Conservation (phyloP, 2,329 filamentous ascomycete genomes). For the Penicillium sp. region DNA sequence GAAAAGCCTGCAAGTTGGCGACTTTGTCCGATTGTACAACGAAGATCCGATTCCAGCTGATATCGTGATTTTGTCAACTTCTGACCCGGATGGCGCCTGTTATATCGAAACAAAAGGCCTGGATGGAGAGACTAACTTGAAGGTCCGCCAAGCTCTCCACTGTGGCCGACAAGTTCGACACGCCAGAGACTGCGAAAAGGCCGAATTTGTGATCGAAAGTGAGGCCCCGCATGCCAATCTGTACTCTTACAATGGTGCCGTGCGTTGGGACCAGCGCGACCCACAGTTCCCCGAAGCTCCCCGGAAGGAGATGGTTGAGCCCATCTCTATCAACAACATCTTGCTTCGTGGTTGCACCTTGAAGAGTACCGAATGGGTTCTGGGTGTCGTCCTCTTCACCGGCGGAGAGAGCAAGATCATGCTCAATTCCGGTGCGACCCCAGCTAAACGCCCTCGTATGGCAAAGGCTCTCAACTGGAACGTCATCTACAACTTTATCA, state of each 20-base stretch:
- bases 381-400: constrained; percentile 91
- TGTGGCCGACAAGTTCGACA: constrained; percentile 81
- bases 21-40: constrained; percentile 95
- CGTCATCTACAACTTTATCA: constrained; percentile 91
- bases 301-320: constrained; percentile 79
- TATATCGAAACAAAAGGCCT: constrained; percentile 98
- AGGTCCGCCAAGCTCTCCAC: constrained; percentile 86
- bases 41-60: constrained; percentile 95
- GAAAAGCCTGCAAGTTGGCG: constrained; percentile 93
- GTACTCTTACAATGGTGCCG: constrained; percentile 89
- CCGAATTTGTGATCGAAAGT: constrained; percentile 85
- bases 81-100: constrained; percentile 89
- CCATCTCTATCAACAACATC: constrained; percentile 92
- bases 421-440: constrained; percentile 95
- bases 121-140: constrained; percentile 96
- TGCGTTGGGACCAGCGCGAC: constrained; percentile 79
- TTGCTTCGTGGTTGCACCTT: constrained; percentile 90
- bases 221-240: constrained; percentile 90
- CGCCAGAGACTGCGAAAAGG: constrained; percentile 85
- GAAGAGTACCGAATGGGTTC: constrained; percentile 92
- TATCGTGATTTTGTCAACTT: constrained; percentile 86
- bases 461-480: constrained; percentile 95
- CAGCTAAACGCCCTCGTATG: constrained; percentile 88
- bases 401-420: constrained; percentile 98
- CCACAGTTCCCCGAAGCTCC: constrained; percentile 61